Base-by-base conservation (phyloP, 2,329 filamentous ascomycete species). In the Botrytis byssoidea region DNA sequence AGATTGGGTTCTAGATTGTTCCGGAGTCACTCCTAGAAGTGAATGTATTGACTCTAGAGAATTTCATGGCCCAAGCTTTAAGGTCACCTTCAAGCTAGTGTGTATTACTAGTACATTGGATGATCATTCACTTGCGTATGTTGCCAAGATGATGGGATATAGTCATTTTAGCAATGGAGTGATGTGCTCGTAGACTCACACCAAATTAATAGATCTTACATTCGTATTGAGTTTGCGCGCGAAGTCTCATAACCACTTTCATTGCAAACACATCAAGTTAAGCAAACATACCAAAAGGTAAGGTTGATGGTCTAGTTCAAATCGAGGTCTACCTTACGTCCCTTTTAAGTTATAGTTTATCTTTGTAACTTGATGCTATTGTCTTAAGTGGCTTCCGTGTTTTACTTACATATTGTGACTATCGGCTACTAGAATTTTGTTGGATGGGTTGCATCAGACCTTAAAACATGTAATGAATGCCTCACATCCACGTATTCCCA, bases 111-210 rank as follows among this genome's bases (percentile, higher is more conserved):
- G 51, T 29, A 55, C 2, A 7, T 55, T 16, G 48, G 22, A 25
- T 9, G 9, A 6, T 51, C 3, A 16, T 55, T 16, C 12, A 29
- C 5, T 6, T 29, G 51, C 25, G n/a, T 16, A 0, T 61, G 10
- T 25, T 37, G 20, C 16, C 10, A 61, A 16, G n/a, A n/a, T n/a
- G 3, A 12, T 61, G 22, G 32, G 4, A 37, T 37, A 25, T 25
- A 3, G 9, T 22, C 1, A 0, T 37, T 22, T 1, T 35, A 10
- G 10, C 5, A 18, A 44, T 18, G 2, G 42, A 29, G 10, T 14
- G 22, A 8, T 3, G 6, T 29, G 3, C 4, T 14, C 2, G 0
- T 5, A 1, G 2, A 22, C 10, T 5, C 5, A 60, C 0, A 6
- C 1, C 22, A 35, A 8, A 9, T 37, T 10, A 2, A 22, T 3